These are phyloP conservation scores for Ramularia endophylla DNA, from an alignment of 2,329 filamentous ascomycete species.

Conservation along the genomic window DNA sequence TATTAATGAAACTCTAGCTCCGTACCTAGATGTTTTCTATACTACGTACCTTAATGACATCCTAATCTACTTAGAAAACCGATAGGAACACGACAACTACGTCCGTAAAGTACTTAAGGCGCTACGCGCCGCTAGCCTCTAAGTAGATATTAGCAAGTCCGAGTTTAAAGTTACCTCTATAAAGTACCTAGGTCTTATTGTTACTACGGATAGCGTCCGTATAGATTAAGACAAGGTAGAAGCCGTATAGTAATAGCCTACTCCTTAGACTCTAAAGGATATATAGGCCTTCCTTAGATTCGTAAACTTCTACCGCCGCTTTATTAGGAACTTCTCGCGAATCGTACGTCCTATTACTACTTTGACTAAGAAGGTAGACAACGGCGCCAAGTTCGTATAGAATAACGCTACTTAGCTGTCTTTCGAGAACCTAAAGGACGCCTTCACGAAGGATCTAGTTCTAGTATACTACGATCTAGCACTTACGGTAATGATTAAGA, in stretches of 20 bases:
- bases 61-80: slow-evolving; percentile 17
- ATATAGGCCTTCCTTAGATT: slow-evolving; percentile 1
- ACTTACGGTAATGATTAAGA: no score
- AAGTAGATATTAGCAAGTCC: slow-evolving; percentile 21
- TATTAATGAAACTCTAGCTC: slow-evolving; percentile 20
- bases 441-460: no score
- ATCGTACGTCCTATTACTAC: no score
- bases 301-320: not conserved
- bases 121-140: slow-evolving; percentile 5
- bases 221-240: not conserved
- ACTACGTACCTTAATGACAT: slow-evolving; percentile 23
- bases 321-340: slow-evolving; percentile 2
- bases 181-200: slow-evolving; percentile 10
- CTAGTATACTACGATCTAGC: no score
- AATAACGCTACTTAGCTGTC: no score
- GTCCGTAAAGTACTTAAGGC: slow-evolving; percentile 2
- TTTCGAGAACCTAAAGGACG: no score
- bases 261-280: not conserved
- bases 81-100: slow-evolving; percentile 3
- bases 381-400: no score
- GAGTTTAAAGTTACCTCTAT: slow-evolving; percentile 26
- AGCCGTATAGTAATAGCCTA: not conserved
- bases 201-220: not conserved
- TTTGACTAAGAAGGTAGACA: no score
- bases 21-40: slow-evolving; percentile 20